Base-by-base conservation (phyloP, 2,329 filamentous ascomycete genomes). In the Phialocephala subalpina region DNA sequence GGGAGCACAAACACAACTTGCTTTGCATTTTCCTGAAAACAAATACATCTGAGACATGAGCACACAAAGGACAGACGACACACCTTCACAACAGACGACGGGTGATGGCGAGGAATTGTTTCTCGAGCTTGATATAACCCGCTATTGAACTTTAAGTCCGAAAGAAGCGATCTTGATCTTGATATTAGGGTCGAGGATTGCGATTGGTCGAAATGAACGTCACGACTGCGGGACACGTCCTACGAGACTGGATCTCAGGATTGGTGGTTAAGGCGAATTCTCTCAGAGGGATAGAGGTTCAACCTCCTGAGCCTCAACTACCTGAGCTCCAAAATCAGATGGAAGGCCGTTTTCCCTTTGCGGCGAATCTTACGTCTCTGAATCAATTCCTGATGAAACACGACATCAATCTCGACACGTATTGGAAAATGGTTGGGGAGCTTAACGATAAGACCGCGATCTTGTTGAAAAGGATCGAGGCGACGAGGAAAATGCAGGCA, bases 371-470 rank as follows among this genome's bases (percentile, higher is more conserved):
- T 14, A 53, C 22, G 2, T 53, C 49, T 27, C 14, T 53, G 16
- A 53, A 53, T 29, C 11, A 5, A 18, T 29, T 53, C 3, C 25
- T 53, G 22, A 33, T 53, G 22, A 27, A 33, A 33, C 22, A 29
- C 27, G 49, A 53, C 18, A 33, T 53, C 18, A 29, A 53, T 29
- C 49, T 53, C 49, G 49, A 53, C 18, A 14, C 25, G 49, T 33
- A 29, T 18, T 53, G 49, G 49, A 22, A 53, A 12, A 53, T 53
- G 49, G 27, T 53, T 53, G 12, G 9, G 9, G 49, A 53, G 22
- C 49, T 53, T 14, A 53, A 53, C 25, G 27, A 22, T 16, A 53
- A 22, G 49, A 53, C 49, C 12, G 25, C 2, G 49, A 25, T 53
- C 25, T n/a, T 53, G 49, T 16, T 29, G 27, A 33, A 33, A 2